phyloP scores from a whole-genome alignment of 768 basidiomycete species.

The Imleria badia region DNA sequence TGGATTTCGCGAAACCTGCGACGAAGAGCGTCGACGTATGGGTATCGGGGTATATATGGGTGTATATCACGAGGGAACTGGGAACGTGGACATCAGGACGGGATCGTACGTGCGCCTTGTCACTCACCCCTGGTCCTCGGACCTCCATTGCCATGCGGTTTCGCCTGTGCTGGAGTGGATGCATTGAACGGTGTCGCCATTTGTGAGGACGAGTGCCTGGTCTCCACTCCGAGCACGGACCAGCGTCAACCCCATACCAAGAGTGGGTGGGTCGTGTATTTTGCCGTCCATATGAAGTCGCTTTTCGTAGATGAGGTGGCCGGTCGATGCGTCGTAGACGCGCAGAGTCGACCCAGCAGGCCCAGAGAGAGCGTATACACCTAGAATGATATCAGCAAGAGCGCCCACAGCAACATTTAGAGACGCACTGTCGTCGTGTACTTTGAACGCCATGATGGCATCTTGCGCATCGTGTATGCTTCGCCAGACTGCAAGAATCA shows the following conservation, averaged over 20 bases:
- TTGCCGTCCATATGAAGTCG: conserved; percentile 51
- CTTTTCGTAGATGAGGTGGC: conserved; percentile 65
- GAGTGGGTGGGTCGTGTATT: conserved; percentile 49
- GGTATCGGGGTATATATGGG: conserved; percentile 55
- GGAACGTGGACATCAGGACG: not conserved
- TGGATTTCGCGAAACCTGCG: conserved; percentile 43
- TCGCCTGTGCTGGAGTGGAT: conserved; percentile 53
- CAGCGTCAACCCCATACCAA: conserved; percentile 52
- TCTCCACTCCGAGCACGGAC: conserved; percentile 33
- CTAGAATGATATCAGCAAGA: conserved; percentile 36
- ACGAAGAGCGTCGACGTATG: conserved; percentile 55
- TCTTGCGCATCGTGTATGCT: conserved; percentile 73
- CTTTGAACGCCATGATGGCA: conserved; percentile 61
- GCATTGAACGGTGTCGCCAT: conserved; percentile 57
- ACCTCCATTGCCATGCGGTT: conserved; percentile 69
- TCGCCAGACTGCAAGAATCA: conserved; percentile 64
- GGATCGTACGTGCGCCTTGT: not conserved
- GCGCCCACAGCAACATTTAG: not conserved
- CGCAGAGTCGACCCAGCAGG: conserved; percentile 68
- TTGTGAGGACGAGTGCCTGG: conserved; percentile 47
- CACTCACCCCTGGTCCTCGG: conserved; percentile 64
- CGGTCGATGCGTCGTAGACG: conserved; percentile 61
- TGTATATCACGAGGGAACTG: conserved; percentile 66
- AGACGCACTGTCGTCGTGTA: conserved; percentile 54
- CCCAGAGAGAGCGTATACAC: conserved; percentile 72